Conservation (phyloP, 108 stramenopile genomes). For the Phaeodactylum tricornutum region DNA sequence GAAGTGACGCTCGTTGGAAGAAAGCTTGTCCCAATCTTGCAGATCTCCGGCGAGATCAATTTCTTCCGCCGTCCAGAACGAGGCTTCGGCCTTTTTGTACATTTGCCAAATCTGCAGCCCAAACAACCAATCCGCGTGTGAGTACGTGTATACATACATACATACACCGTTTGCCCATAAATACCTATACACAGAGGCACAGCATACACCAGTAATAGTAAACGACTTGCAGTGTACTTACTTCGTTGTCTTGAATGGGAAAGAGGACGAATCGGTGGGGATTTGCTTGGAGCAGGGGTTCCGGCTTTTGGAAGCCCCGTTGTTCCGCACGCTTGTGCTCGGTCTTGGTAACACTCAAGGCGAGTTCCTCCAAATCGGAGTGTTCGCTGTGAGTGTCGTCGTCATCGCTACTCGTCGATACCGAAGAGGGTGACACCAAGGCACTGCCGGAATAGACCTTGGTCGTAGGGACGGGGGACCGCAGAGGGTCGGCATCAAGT, state of each 20-base stretch:
- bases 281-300: slow-evolving; percentile 76
- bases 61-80: slow-evolving; percentile 99
- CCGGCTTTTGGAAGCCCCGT: slow-evolving; percentile 33
- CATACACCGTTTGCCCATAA: no score
- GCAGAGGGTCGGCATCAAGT: no score
- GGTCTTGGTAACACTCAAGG: slow-evolving; percentile 15
- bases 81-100: slow-evolving; percentile 99
- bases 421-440: no score
- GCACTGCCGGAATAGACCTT: no score
- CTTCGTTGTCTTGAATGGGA: slow-evolving; percentile 96
- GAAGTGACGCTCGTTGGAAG: slow-evolving; percentile 95
- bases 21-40: slow-evolving; percentile 90
- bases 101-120: slow-evolving; percentile 91
- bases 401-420: no score
- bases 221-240: slow-evolving; percentile 32
- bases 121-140: not conserved
- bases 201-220: not conserved
- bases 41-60: slow-evolving; percentile 93
- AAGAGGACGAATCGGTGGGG: slow-evolving; percentile 96
- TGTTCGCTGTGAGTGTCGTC: not conserved
- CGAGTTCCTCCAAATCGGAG: not conserved
- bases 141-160: no score
- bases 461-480: no score
- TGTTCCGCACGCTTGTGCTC: slow-evolving; percentile 64
- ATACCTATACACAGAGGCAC: not conserved